Evolutionary conservation across 495 filamentous ascomycete species (phyloP), one percentile per base, ranked within the genome.

Genomic region (Geopyxis carbonaria): DNA sequence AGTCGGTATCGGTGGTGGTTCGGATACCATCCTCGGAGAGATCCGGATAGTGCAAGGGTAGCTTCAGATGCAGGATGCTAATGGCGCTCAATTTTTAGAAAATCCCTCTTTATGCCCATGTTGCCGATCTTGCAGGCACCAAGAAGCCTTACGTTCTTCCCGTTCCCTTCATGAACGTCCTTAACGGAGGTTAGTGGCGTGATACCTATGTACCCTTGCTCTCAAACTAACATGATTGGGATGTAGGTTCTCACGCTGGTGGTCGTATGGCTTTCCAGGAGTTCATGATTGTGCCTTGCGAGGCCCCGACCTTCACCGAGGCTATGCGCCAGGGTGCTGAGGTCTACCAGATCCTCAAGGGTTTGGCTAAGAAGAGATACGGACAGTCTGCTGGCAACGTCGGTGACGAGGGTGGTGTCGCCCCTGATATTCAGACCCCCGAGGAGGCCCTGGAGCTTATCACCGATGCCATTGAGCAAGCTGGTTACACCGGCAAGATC

Each of bases 131-230:
- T 51, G 85, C 91, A 43, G 89, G 85, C 48, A 95, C 89, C 62
- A 94, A 95, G 79, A 93, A 99, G 78, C 91, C 91, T 56, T 99
- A 92, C 57, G 91, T 99, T 44, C 78, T 99, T 8, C 91, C 91
- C 38, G 91, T 99, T 41, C 91, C 91, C 47, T 99, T 99, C 80
- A 81, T 85, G 84, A 99, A 99, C 69, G 91, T 99, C 58, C 73
- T 99, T 45, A 99, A 99, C 65, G 91, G 91, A 66, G 89, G 89
- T 59, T 67, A 31, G 43, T 40, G 27, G 31, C 31, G 20, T 14
- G 7, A 5, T 3, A 6, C 22, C 5, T 21, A 7, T 16, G 16
- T 11, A 19, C n/a, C 13, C 19, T 38, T 13, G 42, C 60, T 66
- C 22, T 66, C 50, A 14, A 10, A 11, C 15, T 21, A 6, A 14